phyloP scores from a whole-genome alignment of 306 rosid species.

The Castanea crenata region DNA sequence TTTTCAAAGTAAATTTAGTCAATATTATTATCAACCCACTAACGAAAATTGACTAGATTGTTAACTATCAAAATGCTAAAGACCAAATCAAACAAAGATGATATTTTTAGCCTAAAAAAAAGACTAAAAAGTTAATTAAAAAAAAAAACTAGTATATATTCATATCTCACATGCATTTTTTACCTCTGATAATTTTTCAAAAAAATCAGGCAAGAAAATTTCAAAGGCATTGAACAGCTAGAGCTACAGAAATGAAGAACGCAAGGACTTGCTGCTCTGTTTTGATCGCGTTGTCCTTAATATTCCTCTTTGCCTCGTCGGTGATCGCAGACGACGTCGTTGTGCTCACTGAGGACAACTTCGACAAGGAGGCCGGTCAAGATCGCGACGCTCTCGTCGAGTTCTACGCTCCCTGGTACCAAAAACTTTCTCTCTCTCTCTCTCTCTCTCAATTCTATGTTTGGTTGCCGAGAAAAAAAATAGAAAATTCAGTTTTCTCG shows the following conservation, averaged over 20 bases:
- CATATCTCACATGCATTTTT: not conserved
- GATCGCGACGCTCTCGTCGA: constrained; percentile 83
- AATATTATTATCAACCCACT: rapidly evolving
- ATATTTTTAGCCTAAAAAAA: no score
- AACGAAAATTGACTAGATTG: no score
- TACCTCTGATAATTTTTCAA: not conserved
- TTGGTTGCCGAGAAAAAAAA: not conserved
- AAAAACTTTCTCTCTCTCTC: not conserved
- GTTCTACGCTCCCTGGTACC: constrained; percentile 94
- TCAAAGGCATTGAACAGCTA: not conserved
- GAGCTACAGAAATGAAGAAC: constrained; percentile 38
- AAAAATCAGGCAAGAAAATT: not conserved
- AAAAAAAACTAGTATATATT: no score
- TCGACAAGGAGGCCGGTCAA: constrained; percentile 77
- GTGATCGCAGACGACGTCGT: constrained; percentile 68
- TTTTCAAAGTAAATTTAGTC: no score
- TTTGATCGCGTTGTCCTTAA: constrained; percentile 42
- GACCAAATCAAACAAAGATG: no score
- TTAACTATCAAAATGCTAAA: no score
- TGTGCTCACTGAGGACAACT: constrained; percentile 57
- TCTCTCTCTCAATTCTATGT: not conserved
- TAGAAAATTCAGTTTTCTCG: not conserved
- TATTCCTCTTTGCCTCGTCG: constrained; percentile 29
- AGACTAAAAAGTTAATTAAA: no score
- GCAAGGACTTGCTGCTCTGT: constrained; percentile 18